Evolutionary conservation across 2,329 filamentous ascomycete species (phyloP).

Genomic region (Penicillium paneum): DNA sequence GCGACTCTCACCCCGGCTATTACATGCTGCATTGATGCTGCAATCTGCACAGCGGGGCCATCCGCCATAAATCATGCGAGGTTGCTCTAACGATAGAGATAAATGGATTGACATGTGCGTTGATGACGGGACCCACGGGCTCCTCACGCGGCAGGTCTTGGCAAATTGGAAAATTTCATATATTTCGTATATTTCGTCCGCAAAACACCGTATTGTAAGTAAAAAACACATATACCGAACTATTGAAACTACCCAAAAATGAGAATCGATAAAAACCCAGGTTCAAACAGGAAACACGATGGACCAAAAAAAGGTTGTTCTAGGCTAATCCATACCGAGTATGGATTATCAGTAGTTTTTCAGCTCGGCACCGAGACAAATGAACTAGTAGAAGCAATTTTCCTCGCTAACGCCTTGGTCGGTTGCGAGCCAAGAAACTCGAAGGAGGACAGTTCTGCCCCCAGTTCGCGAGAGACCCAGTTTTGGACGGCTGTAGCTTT

Average conservation of each 20-base stretch:
- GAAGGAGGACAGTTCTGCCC: constrained; percentile 22
- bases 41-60: neutral
- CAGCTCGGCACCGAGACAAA: constrained; percentile 17
- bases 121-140: neutral
- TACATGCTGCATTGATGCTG: neutral
- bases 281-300: neutral
- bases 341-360: neutral
- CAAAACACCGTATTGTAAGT: neutral
- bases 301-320: neutral
- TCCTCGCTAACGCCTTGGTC: constrained; percentile 17
- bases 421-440: constrained; percentile 23
- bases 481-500: constrained; percentile 23
- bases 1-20: neutral
- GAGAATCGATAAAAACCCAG: neutral
- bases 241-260: constrained; percentile 1
- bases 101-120: neutral
- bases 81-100: neutral
- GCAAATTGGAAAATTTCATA: neutral
- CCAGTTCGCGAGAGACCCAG: constrained; percentile 22
- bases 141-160: neutral
- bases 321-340: neutral
- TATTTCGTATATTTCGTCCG: neutral
- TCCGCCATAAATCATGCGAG: neutral
- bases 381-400: constrained; percentile 18
- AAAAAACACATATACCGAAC: neutral